A percentile compares a stretch with the other conserved stretches of the same genome.
These are phyloP conservation scores for Alnus rubra DNA, from an alignment of 306 rosid species.

Conservation along the genomic window DNA sequence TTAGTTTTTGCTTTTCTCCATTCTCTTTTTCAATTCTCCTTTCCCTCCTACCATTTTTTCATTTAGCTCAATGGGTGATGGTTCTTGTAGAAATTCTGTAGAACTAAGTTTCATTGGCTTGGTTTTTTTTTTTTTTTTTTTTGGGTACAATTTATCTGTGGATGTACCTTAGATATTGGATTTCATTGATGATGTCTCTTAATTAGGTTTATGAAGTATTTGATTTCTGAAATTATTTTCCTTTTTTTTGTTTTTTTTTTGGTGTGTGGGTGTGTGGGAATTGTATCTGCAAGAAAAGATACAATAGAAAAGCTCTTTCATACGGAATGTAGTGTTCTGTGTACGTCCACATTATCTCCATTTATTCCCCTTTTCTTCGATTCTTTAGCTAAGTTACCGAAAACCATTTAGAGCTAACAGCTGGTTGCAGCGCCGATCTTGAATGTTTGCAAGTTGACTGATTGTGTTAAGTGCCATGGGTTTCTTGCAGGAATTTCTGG, in stretches of 20 bases:
- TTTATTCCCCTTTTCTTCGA: background rate
- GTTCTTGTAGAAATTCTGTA: background rate
- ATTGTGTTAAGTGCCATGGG: conserved; percentile 19
- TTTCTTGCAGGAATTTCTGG: conserved; percentile 44
- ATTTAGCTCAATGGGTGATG: background rate
- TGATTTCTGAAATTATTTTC: too few species aligned
- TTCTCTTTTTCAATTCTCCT: background rate
- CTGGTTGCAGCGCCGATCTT: background rate
- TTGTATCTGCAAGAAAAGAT: too few species aligned
- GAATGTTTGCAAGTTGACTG: background rate
- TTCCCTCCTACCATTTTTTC: background rate
- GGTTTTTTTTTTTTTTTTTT: too few species aligned
- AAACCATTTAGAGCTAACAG: background rate
- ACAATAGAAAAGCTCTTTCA: background rate
- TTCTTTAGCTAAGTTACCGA: background rate
- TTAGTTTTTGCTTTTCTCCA: background rate
- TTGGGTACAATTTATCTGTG: background rate
- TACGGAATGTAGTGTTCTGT: background rate
- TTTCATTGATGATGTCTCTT: background rate
- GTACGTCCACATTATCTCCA: background rate
- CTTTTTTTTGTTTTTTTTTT: too few species aligned
- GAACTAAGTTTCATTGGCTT: background rate
- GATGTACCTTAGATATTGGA: background rate
- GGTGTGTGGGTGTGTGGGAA: too few species aligned
- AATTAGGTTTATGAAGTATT: background rate